Conservation (phyloP, 257 asterid species). For the Solanum stenotomum region DNA sequence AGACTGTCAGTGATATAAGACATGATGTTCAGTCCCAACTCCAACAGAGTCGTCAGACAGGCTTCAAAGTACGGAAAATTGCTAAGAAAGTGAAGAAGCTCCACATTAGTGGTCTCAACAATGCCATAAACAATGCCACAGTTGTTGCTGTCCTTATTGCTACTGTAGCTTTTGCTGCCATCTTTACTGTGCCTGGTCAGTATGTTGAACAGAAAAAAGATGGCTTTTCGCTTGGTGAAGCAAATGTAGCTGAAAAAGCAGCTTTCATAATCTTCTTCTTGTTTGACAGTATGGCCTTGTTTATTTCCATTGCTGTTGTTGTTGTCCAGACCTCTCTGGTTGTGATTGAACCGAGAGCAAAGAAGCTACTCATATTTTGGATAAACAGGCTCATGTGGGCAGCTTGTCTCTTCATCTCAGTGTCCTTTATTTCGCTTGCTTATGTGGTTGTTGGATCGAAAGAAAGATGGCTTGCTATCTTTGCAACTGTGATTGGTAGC, state of each 20-base stretch:
- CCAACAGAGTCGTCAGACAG: slow-evolving; percentile 86
- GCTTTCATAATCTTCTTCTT: slow-evolving; percentile 77
- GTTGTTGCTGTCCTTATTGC: slow-evolving; percentile 93
- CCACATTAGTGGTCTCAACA: slow-evolving; percentile 87
- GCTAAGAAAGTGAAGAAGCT: slow-evolving; percentile 96
- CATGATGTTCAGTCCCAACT: slow-evolving; percentile 92
- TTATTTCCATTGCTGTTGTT: slow-evolving; percentile 87
- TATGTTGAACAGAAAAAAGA: slow-evolving; percentile 34
- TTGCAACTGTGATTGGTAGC: slow-evolving; percentile 64
- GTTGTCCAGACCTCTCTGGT: slow-evolving; percentile 91
- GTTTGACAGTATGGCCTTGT: slow-evolving; percentile 74
- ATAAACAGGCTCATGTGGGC: slow-evolving; percentile 97
- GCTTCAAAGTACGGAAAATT: slow-evolving; percentile 73
- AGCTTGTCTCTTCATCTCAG: slow-evolving; percentile 85
- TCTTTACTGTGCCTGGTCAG: slow-evolving; percentile 91
- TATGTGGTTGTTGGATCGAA: slow-evolving; percentile 72
- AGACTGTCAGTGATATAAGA: slow-evolving; percentile 88
- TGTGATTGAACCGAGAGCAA: slow-evolving; percentile 86
- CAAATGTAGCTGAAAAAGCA: slow-evolving; percentile 59
- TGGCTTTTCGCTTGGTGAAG: slow-evolving; percentile 60
- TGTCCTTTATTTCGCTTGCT: slow-evolving; percentile 72
- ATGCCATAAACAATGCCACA: slow-evolving; percentile 84
- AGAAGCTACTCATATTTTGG: slow-evolving; percentile 76
- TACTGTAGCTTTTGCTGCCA: slow-evolving; percentile 91
- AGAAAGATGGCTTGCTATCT: slow-evolving; percentile 80